These are phyloP conservation scores for Lasiodiplodia theobromae DNA, from an alignment of 2,329 filamentous ascomycete genomes.

Conservation along the genomic window DNA sequence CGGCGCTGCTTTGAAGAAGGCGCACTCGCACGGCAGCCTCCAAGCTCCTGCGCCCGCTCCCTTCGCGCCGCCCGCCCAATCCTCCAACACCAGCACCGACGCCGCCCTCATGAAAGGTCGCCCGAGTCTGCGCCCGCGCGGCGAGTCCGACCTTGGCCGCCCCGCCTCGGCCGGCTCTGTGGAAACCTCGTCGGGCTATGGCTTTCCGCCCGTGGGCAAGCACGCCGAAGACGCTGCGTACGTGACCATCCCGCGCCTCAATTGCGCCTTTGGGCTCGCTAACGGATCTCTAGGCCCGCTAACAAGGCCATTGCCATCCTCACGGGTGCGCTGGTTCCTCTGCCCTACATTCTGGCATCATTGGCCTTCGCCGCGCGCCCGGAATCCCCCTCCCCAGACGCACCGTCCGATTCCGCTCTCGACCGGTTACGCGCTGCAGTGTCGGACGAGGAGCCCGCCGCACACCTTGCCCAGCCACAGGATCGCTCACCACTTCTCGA, in stretches of 20 bases:
- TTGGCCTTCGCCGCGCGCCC: slow-evolving; percentile 47
- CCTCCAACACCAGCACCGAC: slow-evolving; percentile 1
- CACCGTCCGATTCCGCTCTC: slow-evolving; percentile 20
- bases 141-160: slow-evolving; percentile 55
- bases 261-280: slow-evolving; percentile 2
- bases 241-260: slow-evolving; percentile 5
- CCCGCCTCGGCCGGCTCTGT: slow-evolving; percentile 33
- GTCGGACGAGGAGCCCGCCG: slow-evolving; percentile 4
- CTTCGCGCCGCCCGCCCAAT: neutral
- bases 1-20: slow-evolving; percentile 37
- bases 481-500: slow-evolving; percentile 47
- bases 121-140: slow-evolving; percentile 48
- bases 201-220: slow-evolving; percentile 15
- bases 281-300: slow-evolving; percentile 38
- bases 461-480: slow-evolving; percentile 2
- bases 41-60: slow-evolving; percentile 33
- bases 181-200: slow-evolving; percentile 21
- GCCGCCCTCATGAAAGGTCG: slow-evolving; percentile 35
- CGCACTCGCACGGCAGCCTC: slow-evolving; percentile 34
- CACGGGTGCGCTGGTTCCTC: slow-evolving; percentile 58
- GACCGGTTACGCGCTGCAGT: slow-evolving; percentile 26
- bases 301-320: slow-evolving; percentile 54
- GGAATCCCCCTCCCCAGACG: neutral
- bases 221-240: slow-evolving; percentile 15
- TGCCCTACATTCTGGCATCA: slow-evolving; percentile 57